phyloP scores from a whole-genome alignment of 495 filamentous ascomycete genomes.

The Cercophora samala region DNA sequence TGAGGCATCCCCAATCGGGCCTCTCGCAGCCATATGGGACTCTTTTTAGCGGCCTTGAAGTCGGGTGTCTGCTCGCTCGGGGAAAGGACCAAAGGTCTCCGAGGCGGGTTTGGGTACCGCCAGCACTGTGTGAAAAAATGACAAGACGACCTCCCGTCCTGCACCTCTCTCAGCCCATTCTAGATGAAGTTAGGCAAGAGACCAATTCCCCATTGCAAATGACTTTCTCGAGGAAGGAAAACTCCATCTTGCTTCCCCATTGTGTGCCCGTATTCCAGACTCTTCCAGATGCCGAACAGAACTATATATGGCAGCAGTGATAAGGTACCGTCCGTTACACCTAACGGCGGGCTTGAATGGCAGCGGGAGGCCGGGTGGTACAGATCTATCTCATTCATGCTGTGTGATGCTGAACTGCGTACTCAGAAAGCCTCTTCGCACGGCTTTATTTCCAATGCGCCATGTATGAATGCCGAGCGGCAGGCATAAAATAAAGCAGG shows the following conservation, averaged over 20 bases:
- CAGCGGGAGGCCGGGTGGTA: neutral
- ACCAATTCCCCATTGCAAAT: neutral
- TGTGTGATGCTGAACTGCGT: neutral
- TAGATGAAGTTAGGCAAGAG: neutral
- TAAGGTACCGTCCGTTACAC: neutral
- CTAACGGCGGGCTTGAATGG: neutral
- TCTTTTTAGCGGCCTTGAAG: neutral
- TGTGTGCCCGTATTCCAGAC: neutral
- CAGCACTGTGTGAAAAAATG: neutral
- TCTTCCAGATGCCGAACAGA: neutral
- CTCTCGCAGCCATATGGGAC: neutral
- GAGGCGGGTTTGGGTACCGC: neutral
- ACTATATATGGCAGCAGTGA: neutral
- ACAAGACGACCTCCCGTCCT: neutral
- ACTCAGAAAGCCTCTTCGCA: neutral
- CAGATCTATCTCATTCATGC: neutral
- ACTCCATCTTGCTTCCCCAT: neutral
- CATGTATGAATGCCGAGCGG: neutral
- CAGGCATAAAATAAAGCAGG: neutral
- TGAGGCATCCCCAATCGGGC: neutral
- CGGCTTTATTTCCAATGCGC: neutral
- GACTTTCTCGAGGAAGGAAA: neutral
- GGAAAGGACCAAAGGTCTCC: neutral
- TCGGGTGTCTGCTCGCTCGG: neutral
- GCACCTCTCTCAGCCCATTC: neutral